phyloP scores from a whole-genome alignment of 805 yeast genomes.

The Kluyveromyces siamensis region DNA sequence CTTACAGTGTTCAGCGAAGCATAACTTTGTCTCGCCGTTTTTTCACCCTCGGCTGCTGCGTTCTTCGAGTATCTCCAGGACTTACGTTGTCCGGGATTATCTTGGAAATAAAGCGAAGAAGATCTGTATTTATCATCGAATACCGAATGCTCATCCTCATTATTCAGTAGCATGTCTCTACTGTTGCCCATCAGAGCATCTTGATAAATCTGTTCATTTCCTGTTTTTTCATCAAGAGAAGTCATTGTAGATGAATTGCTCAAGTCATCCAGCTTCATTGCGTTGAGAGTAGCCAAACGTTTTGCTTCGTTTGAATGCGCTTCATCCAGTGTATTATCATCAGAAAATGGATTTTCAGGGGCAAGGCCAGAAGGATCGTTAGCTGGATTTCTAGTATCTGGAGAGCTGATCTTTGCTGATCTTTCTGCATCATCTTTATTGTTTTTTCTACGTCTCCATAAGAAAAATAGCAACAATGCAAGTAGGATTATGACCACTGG shows the following conservation, averaged over 20 bases:
- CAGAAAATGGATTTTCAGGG: constrained; percentile 22
- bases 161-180: constrained; percentile 31
- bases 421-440: constrained; percentile 24
- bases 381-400: constrained; percentile 31
- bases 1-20: constrained; percentile 76
- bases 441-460: constrained; percentile 45
- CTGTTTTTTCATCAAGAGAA: constrained; percentile 22
- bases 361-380: constrained; percentile 23
- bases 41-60: constrained; percentile 30
- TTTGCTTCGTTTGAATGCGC: constrained; percentile 15
- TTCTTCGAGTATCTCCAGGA: constrained; percentile 49
- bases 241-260: constrained; percentile 50
- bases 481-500: constrained; percentile 51
- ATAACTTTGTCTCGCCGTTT: constrained; percentile 44
- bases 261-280: constrained; percentile 40
- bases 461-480: constrained; percentile 40
- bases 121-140: constrained; percentile 23
- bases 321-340: constrained; percentile 13
- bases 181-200: constrained; percentile 34
- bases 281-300: constrained; percentile 42
- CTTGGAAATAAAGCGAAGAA: constrained; percentile 26
- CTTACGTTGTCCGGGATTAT: constrained; percentile 31
- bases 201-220: constrained; percentile 27
- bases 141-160: constrained; percentile 17
- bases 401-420: constrained; percentile 31